These are phyloP conservation scores for Lasiodiplodia hormozganensis DNA, from an alignment of 2,329 filamentous ascomycete genomes.

Conservation along the genomic window DNA sequence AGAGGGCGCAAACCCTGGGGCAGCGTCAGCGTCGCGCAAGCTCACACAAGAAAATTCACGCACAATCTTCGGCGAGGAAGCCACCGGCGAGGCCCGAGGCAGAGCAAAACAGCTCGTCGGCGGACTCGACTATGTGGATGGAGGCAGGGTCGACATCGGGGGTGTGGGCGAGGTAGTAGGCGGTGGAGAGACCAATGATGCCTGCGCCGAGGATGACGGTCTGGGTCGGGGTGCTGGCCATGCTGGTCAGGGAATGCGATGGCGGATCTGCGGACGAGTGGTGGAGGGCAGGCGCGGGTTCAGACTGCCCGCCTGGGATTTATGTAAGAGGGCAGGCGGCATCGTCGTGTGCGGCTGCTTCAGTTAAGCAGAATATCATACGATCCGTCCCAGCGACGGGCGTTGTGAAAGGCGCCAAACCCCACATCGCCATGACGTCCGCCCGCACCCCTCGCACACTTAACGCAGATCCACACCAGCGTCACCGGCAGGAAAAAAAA, in stretches of 20 bases:
- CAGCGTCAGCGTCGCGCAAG: conserved; percentile 16
- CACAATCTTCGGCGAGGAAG: conserved; percentile 75
- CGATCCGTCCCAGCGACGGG: conserved; percentile 27
- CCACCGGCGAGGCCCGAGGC: conserved; percentile 78
- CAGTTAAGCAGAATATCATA: conserved; percentile 24
- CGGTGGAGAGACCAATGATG: conserved; percentile 54
- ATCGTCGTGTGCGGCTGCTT: conserved; percentile 25
- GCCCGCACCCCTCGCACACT: conserved; percentile 22
- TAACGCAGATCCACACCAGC: conserved; percentile 15
- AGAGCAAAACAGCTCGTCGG: conserved; percentile 69
- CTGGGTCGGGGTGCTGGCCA: conserved; percentile 25
- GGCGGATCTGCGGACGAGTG: conserved; percentile 2
- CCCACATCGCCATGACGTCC: conserved; percentile 30
- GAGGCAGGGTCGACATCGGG: conserved; percentile 47
- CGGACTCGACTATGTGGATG: conserved; percentile 66
- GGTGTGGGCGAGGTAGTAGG: conserved; percentile 68
- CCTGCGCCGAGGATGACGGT: conserved; percentile 53
- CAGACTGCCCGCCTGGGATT: conserved; percentile 7
- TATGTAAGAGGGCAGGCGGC: conserved; percentile 17
- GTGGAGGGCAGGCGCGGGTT: neutral
- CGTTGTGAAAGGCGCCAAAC: conserved; percentile 27
- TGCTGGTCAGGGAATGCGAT: neutral
- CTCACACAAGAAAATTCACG: neutral
- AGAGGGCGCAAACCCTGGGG: conserved; percentile 62
- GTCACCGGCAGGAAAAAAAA: neutral